Conservation (phyloP, 2,329 filamentous ascomycete species). For the Colletotrichum sp. region DNA sequence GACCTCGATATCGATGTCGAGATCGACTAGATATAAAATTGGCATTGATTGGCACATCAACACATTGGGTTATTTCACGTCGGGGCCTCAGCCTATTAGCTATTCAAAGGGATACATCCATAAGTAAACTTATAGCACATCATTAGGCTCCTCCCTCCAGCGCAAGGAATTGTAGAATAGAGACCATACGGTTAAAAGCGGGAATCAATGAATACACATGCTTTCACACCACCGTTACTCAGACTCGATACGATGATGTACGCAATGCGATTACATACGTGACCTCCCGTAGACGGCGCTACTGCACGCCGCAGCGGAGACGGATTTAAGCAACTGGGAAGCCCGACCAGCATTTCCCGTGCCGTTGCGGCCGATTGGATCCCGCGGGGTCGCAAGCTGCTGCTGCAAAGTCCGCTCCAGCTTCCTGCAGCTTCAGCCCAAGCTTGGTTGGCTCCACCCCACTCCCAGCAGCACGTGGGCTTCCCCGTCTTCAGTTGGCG, state of each 20-base stretch:
- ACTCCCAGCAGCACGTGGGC: not conserved
- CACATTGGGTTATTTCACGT: not conserved
- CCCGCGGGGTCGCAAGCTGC: not conserved
- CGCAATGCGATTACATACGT: not conserved
- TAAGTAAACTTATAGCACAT: not conserved
- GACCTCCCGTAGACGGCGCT: not conserved
- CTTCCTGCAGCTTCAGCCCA: not conserved
- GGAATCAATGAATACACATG: not conserved
- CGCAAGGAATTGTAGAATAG: not conserved
- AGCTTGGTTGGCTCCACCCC: not conserved
- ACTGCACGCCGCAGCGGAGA: not conserved
- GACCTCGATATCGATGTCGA: conserved; percentile 94
- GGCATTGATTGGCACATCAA: not conserved
- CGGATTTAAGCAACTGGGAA: not conserved
- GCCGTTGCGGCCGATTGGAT: not conserved
- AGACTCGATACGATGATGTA: not conserved
- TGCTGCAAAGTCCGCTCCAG: not conserved
- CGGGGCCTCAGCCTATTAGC: not conserved
- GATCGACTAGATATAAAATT: conserved; percentile 57
- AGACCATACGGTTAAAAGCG: not conserved
- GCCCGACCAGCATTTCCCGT: not conserved
- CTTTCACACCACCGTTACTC: not conserved
- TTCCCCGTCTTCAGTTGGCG: not conserved
- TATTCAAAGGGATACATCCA: not conserved
- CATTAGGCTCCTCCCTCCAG: not conserved